A percentile compares a stretch with the other conserved stretches of the same genome.
These are phyloP conservation scores for Kodamaea neixiangensis DNA, from an alignment of 805 yeast species.

Conservation along the genomic window DNA sequence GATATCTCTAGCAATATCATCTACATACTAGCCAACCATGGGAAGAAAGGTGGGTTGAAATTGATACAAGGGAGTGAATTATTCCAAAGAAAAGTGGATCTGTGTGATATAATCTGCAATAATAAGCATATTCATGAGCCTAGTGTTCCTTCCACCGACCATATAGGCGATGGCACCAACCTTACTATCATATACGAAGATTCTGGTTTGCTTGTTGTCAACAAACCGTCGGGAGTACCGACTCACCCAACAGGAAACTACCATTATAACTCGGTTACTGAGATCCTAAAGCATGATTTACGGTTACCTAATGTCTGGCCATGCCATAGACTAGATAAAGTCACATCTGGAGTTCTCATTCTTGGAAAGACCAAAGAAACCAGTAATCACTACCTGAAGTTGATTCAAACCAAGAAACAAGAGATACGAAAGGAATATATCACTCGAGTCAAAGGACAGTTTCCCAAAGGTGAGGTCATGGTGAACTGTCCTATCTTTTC, in stretches of 20 bases:
- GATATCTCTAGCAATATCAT: conserved; percentile 28
- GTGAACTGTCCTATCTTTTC: conserved; percentile 44
- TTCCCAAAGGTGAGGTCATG: conserved; percentile 31
- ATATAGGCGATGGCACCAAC: conserved; percentile 6
- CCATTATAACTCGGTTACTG: conserved; percentile 44
- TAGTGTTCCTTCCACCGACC: conserved; percentile 25
- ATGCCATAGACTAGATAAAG: conserved; percentile 52
- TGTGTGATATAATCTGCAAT: conserved; percentile 22
- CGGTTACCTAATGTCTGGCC: conserved; percentile 35
- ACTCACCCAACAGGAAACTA: conserved; percentile 54
- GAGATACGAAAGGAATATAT: conserved; percentile 43
- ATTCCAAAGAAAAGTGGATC: conserved; percentile 7
- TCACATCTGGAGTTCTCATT: conserved; percentile 52
- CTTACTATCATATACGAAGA: conserved; percentile 37
- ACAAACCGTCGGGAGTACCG: conserved; percentile 56
- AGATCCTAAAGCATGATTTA: conserved; percentile 38
- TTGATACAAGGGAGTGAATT: conserved; percentile 24
- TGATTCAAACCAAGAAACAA: conserved; percentile 30
- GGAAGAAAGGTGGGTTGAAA: conserved; percentile 18
- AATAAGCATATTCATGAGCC: conserved; percentile 50
- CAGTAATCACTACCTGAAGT: conserved; percentile 31
- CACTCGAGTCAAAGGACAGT: conserved; percentile 45
- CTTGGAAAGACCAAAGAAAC: conserved; percentile 39
- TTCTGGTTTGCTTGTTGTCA: conserved; percentile 41
- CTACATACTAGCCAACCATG: conserved; percentile 26